A percentile compares a stretch with the other conserved stretches of the same genome.
These are phyloP conservation scores for Intubia oerlemansii DNA, from an alignment of 2,329 filamentous ascomycete species.

Conservation along the genomic window DNA sequence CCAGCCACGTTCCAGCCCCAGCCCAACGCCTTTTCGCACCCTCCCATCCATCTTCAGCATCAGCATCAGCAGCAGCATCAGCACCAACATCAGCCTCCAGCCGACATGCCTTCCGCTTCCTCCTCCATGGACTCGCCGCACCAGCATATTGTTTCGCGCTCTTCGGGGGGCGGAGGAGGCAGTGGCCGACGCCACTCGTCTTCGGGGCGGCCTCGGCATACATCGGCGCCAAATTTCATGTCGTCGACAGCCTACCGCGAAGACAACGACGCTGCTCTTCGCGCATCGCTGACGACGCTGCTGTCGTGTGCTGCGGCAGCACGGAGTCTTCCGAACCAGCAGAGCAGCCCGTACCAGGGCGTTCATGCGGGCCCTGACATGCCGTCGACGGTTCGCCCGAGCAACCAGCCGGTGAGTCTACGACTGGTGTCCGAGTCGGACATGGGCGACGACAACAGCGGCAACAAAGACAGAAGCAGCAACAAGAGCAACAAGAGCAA, in stretches of 20 bases:
- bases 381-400: conserved; percentile 16
- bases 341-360: conserved; percentile 17
- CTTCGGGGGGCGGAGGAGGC: conserved; percentile 18
- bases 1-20: conserved; percentile 53
- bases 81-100: conserved; percentile 27
- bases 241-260: too few relatives aligned
- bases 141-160: conserved; percentile 18
- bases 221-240: too few relatives aligned
- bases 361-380: too few relatives aligned
- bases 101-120: too few relatives aligned
- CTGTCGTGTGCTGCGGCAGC: conserved; percentile 89
- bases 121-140: conserved; percentile 23
- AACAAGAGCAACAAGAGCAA: too few relatives aligned
- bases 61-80: conserved; percentile 9
- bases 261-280: conserved; percentile 81
- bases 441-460: conserved; percentile 19
- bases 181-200: background rate
- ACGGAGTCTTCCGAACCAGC: conserved; percentile 51
- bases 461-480: too few relatives aligned
- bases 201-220: conserved; percentile 25
- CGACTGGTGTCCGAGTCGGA: conserved; percentile 40
- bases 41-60: conserved; percentile 31
- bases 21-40: conserved; percentile 81
- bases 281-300: conserved; percentile 83
- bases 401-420: conserved; percentile 33